Conservation (phyloP, 352 stramenopile genomes). For the Thraustochytrium sp. region DNA sequence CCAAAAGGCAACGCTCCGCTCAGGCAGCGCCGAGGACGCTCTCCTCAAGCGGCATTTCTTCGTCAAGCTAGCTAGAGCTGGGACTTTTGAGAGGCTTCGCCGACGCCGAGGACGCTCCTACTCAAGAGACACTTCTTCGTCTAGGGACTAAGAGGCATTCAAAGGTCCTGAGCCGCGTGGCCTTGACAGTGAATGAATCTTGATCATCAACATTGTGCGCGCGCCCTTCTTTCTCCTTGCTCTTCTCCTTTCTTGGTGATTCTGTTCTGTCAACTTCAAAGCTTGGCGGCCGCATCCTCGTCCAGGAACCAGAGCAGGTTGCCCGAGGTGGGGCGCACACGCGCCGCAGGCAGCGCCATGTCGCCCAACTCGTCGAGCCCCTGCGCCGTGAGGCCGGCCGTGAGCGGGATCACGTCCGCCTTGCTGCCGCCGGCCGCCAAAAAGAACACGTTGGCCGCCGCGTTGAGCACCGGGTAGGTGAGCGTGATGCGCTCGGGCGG, state of each 20-base stretch:
- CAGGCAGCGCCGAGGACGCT: no score
- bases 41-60: no score
- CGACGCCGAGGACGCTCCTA: no score
- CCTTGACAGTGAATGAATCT: neutral
- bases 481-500: constrained; percentile 92
- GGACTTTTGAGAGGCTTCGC: no score
- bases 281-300: constrained; percentile 55
- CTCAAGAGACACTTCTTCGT: no score
- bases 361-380: constrained; percentile 61
- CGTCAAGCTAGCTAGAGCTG: no score
- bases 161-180: no score
- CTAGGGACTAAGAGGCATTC: no score
- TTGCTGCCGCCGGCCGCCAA: constrained; percentile 78
- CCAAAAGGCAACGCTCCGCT: no score
- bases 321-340: constrained; percentile 64
- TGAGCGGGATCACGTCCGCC: constrained; percentile 66
- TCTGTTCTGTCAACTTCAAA: neutral
- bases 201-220: neutral
- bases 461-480: constrained; percentile 89
- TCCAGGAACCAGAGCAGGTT: constrained; percentile 76
- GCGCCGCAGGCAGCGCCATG: constrained; percentile 63
- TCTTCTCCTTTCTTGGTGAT: neutral
- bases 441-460: constrained; percentile 76
- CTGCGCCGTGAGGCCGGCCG: constrained; percentile 55
- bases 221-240: neutral